Percentiles rank a stretch among this genome's conserved stretches.
Evolutionary conservation across 2,329 filamentous ascomycete species (phyloP).

Genomic region (Diaporthe nobilis): DNA sequence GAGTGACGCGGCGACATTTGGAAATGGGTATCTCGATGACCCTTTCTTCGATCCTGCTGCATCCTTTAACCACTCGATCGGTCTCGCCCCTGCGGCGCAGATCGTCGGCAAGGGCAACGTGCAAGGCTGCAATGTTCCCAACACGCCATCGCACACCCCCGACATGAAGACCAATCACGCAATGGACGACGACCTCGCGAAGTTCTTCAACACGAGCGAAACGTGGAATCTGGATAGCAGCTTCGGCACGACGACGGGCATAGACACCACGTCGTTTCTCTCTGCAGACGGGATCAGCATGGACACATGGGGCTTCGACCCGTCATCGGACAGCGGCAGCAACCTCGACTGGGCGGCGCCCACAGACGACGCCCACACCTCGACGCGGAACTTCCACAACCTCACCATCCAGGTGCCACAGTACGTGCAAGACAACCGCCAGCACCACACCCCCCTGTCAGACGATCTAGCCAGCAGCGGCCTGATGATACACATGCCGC

Average conservation of each 20-base stretch:
- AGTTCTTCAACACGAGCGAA: conserved; percentile 45
- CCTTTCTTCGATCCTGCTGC: conserved; percentile 47
- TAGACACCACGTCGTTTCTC: conserved; percentile 40
- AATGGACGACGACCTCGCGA: conserved; percentile 41
- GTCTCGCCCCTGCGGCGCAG: conserved; percentile 37
- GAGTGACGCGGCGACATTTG: conserved; percentile 42
- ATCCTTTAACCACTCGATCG: conserved; percentile 31
- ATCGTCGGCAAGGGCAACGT: conserved; percentile 29
- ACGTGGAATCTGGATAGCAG: conserved; percentile 37
- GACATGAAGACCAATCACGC: conserved; percentile 47
- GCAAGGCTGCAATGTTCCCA: conserved; percentile 46
- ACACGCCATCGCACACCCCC: conserved; percentile 58
- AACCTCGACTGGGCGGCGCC: conserved; percentile 35
- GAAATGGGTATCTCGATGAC: conserved; percentile 48
- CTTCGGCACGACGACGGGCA: conserved; percentile 33
- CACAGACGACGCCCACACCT: not conserved
- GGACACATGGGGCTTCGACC: conserved; percentile 39
- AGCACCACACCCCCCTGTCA: conserved; percentile 17
- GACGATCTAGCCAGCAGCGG: conserved; percentile 52
- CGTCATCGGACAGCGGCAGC: conserved; percentile 35
- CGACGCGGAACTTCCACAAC: conserved; percentile 38
- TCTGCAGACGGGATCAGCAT: conserved; percentile 50
- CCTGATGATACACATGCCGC: conserved; percentile 70
- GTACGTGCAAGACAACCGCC: conserved; percentile 39
- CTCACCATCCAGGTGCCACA: conserved; percentile 41